Base-by-base conservation (phyloP, 73 alveolate genomes). In the Paramecium pentaurelia region DNA sequence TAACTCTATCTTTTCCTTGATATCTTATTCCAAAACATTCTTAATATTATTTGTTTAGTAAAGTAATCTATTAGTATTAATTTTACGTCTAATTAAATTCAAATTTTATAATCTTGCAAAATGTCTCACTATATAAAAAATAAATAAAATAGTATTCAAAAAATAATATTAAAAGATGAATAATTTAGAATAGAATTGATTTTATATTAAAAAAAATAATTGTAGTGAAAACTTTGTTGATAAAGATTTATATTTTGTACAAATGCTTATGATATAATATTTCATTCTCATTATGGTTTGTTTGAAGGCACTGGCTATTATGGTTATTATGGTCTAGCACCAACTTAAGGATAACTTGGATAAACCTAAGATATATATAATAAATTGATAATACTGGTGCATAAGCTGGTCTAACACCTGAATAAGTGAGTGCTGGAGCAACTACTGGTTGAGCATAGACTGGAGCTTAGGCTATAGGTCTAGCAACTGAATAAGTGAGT, bases 381-480 rank as follows among this genome's bases (percentile, higher is more conserved):
- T 8, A 64, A 3, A 28, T 25, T 2, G 10, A 3, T 18, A 12
- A 64, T 64, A 64, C 84, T 64, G 84, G 84, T 12, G 84, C 16
- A 28, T 25, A 64, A 14, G 84, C 84, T 32, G 84, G 84, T 64
- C 84, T 64, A 28, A 64, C 84, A 32, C 84, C 84, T 25, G 84
- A 64, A 64, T 64, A 64, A 14, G 84, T 64, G 47, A 64, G 84
- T 64, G 84, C 84, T 25, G 84, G 84, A 34, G 84, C 84, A 64
- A 64, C 84, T 4, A 64, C 84, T 28, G 84, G 84, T 64, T 64
- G 27, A 64, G 84, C 22, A 64, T 64, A 64, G 10, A 64, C 84
- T 64, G 84, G 84, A 12, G 84, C 84, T 64, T 64, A 34, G 22
- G 84, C 84, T 0, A 64, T 6, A 28, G 84, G 84, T 64, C 84